Conservation (phyloP, 1,284 basidiomycete genomes). For the Vanrija sp. region DNA sequence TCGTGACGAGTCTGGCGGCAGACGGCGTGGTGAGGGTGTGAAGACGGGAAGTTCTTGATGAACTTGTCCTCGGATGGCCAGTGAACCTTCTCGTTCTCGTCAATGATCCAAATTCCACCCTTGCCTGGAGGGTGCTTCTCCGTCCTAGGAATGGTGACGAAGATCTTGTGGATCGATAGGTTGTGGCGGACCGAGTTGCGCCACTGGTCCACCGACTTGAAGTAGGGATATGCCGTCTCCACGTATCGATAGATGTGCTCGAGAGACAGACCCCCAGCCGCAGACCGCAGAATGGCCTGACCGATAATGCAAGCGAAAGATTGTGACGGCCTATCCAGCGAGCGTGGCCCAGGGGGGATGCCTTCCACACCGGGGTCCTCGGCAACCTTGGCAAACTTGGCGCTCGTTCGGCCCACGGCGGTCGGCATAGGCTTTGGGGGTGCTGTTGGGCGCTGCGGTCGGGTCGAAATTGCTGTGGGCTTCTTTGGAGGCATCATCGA, state of each 20-base stretch:
- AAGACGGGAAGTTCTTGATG: conserved; percentile 44
- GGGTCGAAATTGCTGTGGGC: neutral
- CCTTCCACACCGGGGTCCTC: conserved; percentile 47
- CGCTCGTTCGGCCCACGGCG: conserved; percentile 27
- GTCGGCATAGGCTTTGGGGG: conserved; percentile 1
- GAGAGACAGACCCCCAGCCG: conserved; percentile 76
- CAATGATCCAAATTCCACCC: conserved; percentile 49
- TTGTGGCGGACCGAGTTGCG: conserved; percentile 85
- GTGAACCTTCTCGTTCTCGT: conserved; percentile 43
- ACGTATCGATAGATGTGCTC: conserved; percentile 97
- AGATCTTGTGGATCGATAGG: conserved; percentile 78
- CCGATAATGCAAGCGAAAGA: conserved; percentile 96
- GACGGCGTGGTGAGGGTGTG: conserved; percentile 36
- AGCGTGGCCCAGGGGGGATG: conserved; percentile 77
- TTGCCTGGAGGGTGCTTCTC: conserved; percentile 46
- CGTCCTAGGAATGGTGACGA: conserved; percentile 56
- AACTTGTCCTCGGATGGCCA: conserved; percentile 46
- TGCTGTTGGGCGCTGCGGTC: neutral
- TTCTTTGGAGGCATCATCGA: neutral
- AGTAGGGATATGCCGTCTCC: conserved; percentile 86
- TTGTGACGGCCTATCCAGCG: conserved; percentile 67
- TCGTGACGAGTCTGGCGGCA: conserved; percentile 45
- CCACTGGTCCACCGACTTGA: conserved; percentile 91
- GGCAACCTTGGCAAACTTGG: conserved; percentile 42
- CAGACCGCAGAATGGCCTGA: conserved; percentile 83